A percentile compares a stretch with the other conserved stretches of the same genome.
Evolutionary conservation across 345 rosid genomes (phyloP).

Genomic region (Populus nigra): DNA sequence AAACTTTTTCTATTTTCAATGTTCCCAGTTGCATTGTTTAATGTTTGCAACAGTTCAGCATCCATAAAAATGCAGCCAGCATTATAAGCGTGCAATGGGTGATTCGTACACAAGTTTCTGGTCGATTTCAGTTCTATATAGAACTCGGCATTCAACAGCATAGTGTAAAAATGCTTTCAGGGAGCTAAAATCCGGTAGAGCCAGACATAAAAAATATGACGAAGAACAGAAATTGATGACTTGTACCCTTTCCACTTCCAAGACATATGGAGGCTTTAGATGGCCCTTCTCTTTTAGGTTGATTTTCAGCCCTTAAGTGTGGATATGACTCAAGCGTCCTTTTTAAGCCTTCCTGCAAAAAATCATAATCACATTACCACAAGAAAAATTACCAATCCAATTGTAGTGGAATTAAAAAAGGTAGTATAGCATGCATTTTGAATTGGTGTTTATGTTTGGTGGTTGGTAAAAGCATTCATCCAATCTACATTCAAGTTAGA

Average conservation of each 20-base stretch:
- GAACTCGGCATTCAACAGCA: background rate
- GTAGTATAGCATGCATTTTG: too few species aligned
- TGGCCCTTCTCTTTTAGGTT: slow-evolving; percentile 65
- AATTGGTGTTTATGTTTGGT: too few species aligned
- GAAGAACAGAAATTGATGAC: slow-evolving; percentile 4
- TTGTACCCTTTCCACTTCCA: slow-evolving; percentile 77
- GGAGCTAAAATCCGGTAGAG: background rate
- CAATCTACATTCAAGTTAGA: too few species aligned
- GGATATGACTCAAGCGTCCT: slow-evolving; percentile 78
- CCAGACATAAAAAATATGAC: background rate
- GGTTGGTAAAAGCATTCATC: too few species aligned
- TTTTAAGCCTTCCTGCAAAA: slow-evolving; percentile 72
- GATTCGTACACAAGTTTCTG: background rate
- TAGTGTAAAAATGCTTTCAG: background rate
- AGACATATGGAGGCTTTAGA: slow-evolving; percentile 73
- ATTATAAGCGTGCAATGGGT: background rate
- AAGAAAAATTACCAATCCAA: background rate
- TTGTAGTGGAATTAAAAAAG: too few species aligned
- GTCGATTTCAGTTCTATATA: background rate
- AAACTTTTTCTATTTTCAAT: background rate
- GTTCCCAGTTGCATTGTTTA: background rate
- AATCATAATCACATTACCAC: background rate
- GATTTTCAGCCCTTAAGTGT: slow-evolving; percentile 60
- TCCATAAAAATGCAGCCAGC: background rate
- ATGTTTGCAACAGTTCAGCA: background rate